Base-by-base conservation (phyloP, 176 grass and related monocot species). In the Musa itinerans region DNA sequence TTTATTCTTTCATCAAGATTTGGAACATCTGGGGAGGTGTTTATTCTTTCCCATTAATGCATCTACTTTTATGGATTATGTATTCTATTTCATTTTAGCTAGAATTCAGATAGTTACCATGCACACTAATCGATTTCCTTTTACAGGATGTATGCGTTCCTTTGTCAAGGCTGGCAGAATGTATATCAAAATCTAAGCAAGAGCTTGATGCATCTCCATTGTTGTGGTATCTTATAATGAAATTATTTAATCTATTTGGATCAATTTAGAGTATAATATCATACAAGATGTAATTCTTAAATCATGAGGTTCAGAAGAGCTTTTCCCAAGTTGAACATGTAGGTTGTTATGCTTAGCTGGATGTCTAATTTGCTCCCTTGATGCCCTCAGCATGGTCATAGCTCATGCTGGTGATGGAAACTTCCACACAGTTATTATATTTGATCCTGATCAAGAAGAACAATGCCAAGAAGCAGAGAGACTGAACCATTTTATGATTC, bases 341-440 rank as follows among this genome's bases (percentile, higher is more conserved):
- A 19, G 25, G 14, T 74, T 10, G 7, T 9, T 50, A 54, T 49
- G 25, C 21, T 55, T 54, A 9, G 4, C 51, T 27, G 13, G 3
- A 23, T 75, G 10, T 13, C 78, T 52, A 12, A 50, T n/a, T 73
- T 51, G 1, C 43, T 58, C 15, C 51, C 76, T 70, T 79, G 61
- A 78, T 72, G 68, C 65, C 83, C 67, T 24, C 83, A 98, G 95
- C 71, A 59, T 83, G 86, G 88, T 99, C 70, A 87, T 99, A 34
- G 88, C 88, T 79, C 95, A 99, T 89, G 95, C 95, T 67, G 95
- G 90, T 77, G 95, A 99, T 74, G 95, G 95, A 74, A 99, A 99
- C 67, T 99, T 99, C 80, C 95, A 99, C 86, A 94, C 95, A 52
- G 77, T 91, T 78, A 99, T 99, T 84, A 76, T 99, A 66, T 99